Percentiles rank a stretch among this genome's conserved stretches.
Evolutionary conservation across 768 basidiomycete species (phyloP).

Genomic region (Candolleomyces efflorescens): DNA sequence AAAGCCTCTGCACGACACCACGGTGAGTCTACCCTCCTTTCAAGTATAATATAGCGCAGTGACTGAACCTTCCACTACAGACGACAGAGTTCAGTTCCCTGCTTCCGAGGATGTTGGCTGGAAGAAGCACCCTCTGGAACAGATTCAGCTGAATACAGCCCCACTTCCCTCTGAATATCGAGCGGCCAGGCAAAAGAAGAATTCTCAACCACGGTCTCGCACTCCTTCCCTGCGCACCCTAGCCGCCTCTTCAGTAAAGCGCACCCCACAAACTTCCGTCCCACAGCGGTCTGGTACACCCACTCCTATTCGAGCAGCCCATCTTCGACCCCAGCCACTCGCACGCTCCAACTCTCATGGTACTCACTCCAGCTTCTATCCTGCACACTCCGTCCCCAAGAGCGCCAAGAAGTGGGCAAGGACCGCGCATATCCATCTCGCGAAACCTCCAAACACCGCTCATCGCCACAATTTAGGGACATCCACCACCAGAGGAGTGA

Average conservation of each 20-base stretch:
- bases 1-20: neutral
- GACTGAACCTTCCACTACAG: constrained; percentile 5
- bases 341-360: constrained; percentile 47
- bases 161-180: constrained; percentile 10
- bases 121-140: constrained; percentile 14
- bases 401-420: constrained; percentile 58
- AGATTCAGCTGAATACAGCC: constrained; percentile 18
- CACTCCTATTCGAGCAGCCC: constrained; percentile 24
- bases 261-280: neutral
- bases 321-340: constrained; percentile 28
- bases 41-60: neutral
- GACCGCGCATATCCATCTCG: constrained; percentile 59
- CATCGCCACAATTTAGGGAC: neutral
- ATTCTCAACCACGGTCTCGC: constrained; percentile 20
- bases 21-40: neutral
- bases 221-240: constrained; percentile 20
- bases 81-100: constrained; percentile 15
- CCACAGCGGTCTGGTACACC: neutral
- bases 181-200: constrained; percentile 15
- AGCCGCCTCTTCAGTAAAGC: constrained; percentile 7
- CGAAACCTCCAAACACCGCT: neutral
- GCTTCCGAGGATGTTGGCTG: constrained; percentile 5
- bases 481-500: neutral
- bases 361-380: constrained; percentile 10
- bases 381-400: constrained; percentile 16